phyloP scores from a whole-genome alignment of 2,329 filamentous ascomycete genomes.

The Sphaerulina populicola region DNA sequence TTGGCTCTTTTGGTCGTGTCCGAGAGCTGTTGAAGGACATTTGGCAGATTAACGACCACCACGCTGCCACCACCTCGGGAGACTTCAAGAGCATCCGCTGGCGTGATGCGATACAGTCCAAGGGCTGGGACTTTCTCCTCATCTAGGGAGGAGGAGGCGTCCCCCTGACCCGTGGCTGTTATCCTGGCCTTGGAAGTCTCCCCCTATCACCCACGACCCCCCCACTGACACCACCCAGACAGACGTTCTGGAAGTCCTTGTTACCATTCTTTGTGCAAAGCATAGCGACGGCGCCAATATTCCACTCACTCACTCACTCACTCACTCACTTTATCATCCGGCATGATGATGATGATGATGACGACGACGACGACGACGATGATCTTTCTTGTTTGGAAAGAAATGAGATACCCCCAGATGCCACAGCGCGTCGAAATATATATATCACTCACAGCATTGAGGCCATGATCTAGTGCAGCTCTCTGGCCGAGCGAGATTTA shows the following conservation, averaged over 20 bases:
- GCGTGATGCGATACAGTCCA: constrained; percentile 86
- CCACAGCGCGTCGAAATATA: constrained; percentile 6
- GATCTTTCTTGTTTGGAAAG: constrained; percentile 11
- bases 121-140: constrained; percentile 85
- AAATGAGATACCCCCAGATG: constrained; percentile 23
- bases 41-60: constrained; percentile 70
- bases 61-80: constrained; percentile 43
- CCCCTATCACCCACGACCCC: constrained; percentile 1
- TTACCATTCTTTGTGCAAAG: constrained; percentile 14
- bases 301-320: no score
- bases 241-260: neutral
- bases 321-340: constrained; percentile 3
- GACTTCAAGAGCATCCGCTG: constrained; percentile 69
- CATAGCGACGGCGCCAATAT: constrained; percentile 29
- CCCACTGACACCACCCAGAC: constrained; percentile 5
- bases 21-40: constrained; percentile 69
- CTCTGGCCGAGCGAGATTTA: constrained; percentile 18
- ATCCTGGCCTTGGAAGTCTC: constrained; percentile 25
- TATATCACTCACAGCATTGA: constrained; percentile 4
- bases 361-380: no score
- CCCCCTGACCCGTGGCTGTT: no score
- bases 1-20: constrained; percentile 81
- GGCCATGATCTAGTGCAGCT: constrained; percentile 32
- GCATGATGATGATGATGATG: constrained; percentile 5
- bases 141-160: constrained; percentile 60